A percentile compares a stretch with the other conserved stretches of the same genome.
phyloP scores from a whole-genome alignment of 805 yeast species.

The Candida pseudofarinosa region DNA sequence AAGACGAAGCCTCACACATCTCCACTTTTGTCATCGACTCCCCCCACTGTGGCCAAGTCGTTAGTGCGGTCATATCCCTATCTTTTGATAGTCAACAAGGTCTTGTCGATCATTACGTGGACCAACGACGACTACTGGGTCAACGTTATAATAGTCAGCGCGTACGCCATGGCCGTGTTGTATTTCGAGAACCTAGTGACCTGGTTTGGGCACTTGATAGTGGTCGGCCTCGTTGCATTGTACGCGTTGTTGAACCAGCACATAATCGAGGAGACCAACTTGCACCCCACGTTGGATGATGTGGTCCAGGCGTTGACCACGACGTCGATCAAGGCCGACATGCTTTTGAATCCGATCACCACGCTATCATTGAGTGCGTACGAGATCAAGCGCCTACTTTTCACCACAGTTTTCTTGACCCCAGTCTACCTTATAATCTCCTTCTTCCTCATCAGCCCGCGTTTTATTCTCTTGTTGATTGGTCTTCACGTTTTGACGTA shows the following conservation, averaged over 20 bases:
- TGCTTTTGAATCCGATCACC: slow-evolving; percentile 77
- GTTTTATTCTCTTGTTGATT: slow-evolving; percentile 52
- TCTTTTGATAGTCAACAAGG: slow-evolving; percentile 64
- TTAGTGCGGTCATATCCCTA: slow-evolving; percentile 83
- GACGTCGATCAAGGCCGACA: slow-evolving; percentile 70
- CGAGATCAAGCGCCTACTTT: slow-evolving; percentile 74
- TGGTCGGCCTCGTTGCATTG: slow-evolving; percentile 56
- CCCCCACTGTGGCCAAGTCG: slow-evolving; percentile 84
- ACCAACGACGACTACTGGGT: slow-evolving; percentile 81
- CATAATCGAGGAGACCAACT: slow-evolving; percentile 55
- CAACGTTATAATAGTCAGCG: slow-evolving; percentile 56
- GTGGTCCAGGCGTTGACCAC: slow-evolving; percentile 73
- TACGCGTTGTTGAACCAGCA: slow-evolving; percentile 56
- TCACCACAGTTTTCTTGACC: slow-evolving; percentile 80
- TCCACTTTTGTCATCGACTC: slow-evolving; percentile 83
- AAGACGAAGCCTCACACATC: slow-evolving; percentile 51
- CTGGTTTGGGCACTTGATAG: slow-evolving; percentile 77
- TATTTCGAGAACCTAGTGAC: slow-evolving; percentile 74
- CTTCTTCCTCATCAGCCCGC: slow-evolving; percentile 66
- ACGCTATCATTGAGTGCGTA: slow-evolving; percentile 66
- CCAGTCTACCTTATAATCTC: slow-evolving; percentile 77
- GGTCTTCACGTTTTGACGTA: slow-evolving; percentile 70
- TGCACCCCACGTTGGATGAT: slow-evolving; percentile 81
- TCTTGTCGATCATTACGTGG: slow-evolving; percentile 81
- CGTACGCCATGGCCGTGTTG: slow-evolving; percentile 56